Percentiles rank a stretch among this genome's conserved stretches.
Conservation (phyloP, 2,329 filamentous ascomycete species). For the Neofusicoccum cordaticola region DNA sequence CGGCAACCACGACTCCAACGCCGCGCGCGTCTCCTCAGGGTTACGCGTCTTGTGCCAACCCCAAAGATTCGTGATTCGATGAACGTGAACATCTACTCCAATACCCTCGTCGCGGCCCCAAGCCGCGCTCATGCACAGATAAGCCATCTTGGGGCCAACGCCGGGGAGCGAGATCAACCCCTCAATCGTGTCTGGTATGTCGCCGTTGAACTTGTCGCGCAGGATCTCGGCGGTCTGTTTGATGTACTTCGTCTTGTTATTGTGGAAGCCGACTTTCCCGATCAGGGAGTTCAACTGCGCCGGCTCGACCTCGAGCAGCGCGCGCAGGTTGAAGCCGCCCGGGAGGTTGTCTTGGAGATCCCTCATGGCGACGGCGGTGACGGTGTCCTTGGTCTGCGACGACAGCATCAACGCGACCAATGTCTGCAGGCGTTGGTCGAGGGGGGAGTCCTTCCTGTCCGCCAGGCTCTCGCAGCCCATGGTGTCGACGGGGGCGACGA, state of each 20-base stretch:
- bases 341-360: conserved; percentile 71
- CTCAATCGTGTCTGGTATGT: conserved; percentile 76
- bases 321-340: conserved; percentile 68
- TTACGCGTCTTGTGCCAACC: conserved; percentile 80
- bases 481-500: conserved; percentile 83
- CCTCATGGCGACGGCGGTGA: conserved; percentile 79
- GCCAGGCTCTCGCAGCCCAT: conserved; percentile 90
- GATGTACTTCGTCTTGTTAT: conserved; percentile 85
- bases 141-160: conserved; percentile 93
- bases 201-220: conserved; percentile 65
- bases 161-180: conserved; percentile 77
- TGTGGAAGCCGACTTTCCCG: conserved; percentile 85
- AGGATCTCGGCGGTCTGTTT: conserved; percentile 73
- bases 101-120: conserved; percentile 72
- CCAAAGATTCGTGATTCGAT: conserved; percentile 92
- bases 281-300: conserved; percentile 70
- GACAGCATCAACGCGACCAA: conserved; percentile 86
- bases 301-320: conserved; percentile 70
- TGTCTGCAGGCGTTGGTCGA: conserved; percentile 76
- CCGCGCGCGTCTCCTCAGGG: conserved; percentile 76
- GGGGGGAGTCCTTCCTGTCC: conserved; percentile 46
- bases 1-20: conserved; percentile 79
- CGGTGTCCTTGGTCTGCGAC: conserved; percentile 89
- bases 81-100: conserved; percentile 91
- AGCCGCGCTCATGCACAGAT: conserved; percentile 78